Conservation (phyloP, 2,329 filamentous ascomycete species). For the Teratosphaeriaceae sp. region DNA sequence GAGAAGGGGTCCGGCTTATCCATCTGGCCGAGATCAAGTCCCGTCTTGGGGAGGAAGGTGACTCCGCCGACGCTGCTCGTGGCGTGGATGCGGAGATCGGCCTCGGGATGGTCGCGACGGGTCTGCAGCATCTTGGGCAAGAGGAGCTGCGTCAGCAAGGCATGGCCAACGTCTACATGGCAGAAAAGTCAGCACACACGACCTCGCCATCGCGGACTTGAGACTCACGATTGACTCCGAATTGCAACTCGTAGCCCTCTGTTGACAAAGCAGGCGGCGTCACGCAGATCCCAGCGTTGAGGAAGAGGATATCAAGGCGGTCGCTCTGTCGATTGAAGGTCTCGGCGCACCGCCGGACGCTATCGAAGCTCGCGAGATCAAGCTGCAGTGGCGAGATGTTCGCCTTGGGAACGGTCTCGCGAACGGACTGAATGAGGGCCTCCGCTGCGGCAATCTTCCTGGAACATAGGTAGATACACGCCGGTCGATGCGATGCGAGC, state of each 20-base stretch:
- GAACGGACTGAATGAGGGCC: conserved; percentile 33
- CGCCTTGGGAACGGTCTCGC: conserved; percentile 26
- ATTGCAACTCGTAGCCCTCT: conserved; percentile 46
- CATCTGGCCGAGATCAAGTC: conserved; percentile 27
- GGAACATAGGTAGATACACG: conserved; percentile 40
- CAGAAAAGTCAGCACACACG: too few relatives aligned
- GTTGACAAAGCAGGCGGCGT: conserved; percentile 31
- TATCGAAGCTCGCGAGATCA: conserved; percentile 38
- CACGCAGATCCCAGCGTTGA: conserved; percentile 42
- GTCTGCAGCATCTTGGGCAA: conserved; percentile 39
- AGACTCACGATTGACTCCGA: conserved; percentile 48
- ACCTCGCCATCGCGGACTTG: too few relatives aligned
- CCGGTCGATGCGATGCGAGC: conserved; percentile 37
- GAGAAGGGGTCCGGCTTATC: conserved; percentile 25
- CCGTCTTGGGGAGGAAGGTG: conserved; percentile 9
- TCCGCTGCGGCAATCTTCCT: conserved; percentile 36
- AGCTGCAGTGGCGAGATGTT: conserved; percentile 34
- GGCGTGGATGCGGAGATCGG: conserved; percentile 41
- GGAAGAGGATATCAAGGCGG: conserved; percentile 41
- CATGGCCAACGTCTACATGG: conserved; percentile 46
- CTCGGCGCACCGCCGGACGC: conserved; percentile 33
- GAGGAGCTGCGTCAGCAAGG: conserved; percentile 23
- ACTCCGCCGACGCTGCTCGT: conserved; percentile 30
- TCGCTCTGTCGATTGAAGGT: conserved; percentile 28
- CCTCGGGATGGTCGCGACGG: conserved; percentile 25